Percentiles rank a stretch among this genome's conserved stretches.
phyloP scores from a whole-genome alignment of 1,284 basidiomycete genomes.

The Naganishia albida region DNA sequence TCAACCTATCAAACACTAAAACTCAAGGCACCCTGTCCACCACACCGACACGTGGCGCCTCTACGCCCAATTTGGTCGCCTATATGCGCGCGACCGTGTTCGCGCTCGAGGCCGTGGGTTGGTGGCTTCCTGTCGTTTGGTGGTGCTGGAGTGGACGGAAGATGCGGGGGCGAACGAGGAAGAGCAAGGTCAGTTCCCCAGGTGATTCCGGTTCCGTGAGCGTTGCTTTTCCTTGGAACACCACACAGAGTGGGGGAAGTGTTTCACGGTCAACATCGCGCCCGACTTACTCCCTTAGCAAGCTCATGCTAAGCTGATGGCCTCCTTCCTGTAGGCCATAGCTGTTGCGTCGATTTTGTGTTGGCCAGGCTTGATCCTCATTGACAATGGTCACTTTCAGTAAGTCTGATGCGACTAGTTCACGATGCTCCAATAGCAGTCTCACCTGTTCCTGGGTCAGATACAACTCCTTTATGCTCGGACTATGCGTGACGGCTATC shows the following conservation, averaged over 20 bases:
- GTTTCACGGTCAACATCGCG: no score
- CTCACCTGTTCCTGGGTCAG: slow-evolving; percentile 34
- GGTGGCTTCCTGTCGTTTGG: slow-evolving; percentile 67
- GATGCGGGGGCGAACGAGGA: slow-evolving; percentile 44
- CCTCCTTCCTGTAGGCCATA: slow-evolving; percentile 60
- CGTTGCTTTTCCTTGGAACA: no score
- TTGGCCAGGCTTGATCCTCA: slow-evolving; percentile 77
- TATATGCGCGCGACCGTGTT: slow-evolving; percentile 82
- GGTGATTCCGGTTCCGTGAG: no score
- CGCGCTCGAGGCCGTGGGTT: slow-evolving; percentile 68
- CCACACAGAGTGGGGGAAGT: no score
- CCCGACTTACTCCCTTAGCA: no score
- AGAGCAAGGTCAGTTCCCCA: slow-evolving; percentile 63
- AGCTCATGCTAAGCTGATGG: neutral
- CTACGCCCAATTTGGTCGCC: slow-evolving; percentile 65
- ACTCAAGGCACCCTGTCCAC: slow-evolving; percentile 60
- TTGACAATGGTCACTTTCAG: slow-evolving; percentile 93
- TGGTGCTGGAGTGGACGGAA: slow-evolving; percentile 40
- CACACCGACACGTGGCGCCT: slow-evolving; percentile 72
- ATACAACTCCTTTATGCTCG: slow-evolving; percentile 84
- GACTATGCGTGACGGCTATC: slow-evolving; percentile 69
- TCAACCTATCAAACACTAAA: slow-evolving; percentile 58
- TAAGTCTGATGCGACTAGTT: slow-evolving; percentile 48
- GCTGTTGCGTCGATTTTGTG: slow-evolving; percentile 72
- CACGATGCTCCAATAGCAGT: neutral